Evolutionary conservation across 768 basidiomycete genomes (phyloP).

Genomic region (Tephrocybe sp.): DNA sequence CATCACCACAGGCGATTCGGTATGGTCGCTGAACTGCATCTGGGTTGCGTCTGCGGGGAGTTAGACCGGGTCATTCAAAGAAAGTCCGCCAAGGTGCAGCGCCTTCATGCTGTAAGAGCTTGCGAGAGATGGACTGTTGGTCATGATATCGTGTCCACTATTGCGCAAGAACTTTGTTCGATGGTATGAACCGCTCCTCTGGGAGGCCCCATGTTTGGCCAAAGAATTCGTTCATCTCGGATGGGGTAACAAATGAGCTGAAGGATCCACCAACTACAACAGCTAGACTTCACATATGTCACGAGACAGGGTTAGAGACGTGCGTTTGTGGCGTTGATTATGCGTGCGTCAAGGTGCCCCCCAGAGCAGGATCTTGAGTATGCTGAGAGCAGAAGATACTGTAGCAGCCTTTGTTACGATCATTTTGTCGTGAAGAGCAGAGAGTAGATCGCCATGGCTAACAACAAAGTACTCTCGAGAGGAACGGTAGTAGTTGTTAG

Average conservation of each 20-base stretch:
- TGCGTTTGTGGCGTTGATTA: conserved; percentile 22
- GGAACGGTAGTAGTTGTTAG: too few relatives aligned
- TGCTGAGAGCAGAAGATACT: conserved; percentile 13
- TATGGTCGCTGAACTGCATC: conserved; percentile 13
- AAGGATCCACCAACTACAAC: conserved; percentile 31
- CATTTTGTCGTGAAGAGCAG: conserved; percentile 16
- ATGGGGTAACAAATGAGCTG: conserved; percentile 15
- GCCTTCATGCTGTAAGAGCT: conserved; percentile 31
- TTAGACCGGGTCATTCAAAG: conserved; percentile 20
- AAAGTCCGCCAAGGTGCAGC: conserved; percentile 21
- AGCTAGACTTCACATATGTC: conserved; percentile 30
- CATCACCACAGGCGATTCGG: conserved; percentile 30
- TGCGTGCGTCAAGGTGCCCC: conserved; percentile 32
- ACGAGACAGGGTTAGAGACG: conserved; percentile 28
- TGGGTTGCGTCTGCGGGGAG: conserved; percentile 10
- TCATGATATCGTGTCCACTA: conserved; percentile 14
- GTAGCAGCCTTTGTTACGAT: conserved; percentile 16
- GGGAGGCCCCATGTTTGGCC: conserved; percentile 20
- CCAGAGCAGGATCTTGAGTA: conserved; percentile 26
- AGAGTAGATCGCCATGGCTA: conserved; percentile 18
- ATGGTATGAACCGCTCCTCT: conserved; percentile 21
- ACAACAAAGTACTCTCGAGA: conserved; percentile 10
- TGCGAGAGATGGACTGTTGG: conserved; percentile 15
- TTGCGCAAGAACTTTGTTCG: conserved; percentile 18
- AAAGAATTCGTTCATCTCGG: conserved; percentile 17